Conservation (phyloP, 2,329 filamentous ascomycete genomes). For the Claviceps sp. region DNA sequence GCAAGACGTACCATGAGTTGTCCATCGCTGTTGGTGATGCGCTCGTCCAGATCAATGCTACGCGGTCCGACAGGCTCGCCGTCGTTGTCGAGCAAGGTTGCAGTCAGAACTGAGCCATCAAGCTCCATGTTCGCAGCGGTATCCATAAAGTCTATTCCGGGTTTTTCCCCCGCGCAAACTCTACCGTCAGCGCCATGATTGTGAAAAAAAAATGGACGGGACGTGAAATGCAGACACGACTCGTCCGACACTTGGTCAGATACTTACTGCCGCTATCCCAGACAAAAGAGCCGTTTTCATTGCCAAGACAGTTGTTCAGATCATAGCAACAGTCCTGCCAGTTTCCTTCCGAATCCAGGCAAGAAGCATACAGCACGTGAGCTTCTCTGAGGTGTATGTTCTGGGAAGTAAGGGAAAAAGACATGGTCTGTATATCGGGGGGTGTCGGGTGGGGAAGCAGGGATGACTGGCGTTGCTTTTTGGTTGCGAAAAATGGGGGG, state of each 20-base stretch:
- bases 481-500: not conserved
- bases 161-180: not conserved
- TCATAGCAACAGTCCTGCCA: slow-evolving; percentile 2
- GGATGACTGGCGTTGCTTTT: not conserved
- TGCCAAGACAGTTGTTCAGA: slow-evolving; percentile 7
- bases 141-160: not conserved
- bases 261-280: slow-evolving; percentile 8
- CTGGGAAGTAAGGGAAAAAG: slow-evolving; percentile 2
- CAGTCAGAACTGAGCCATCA: not conserved
- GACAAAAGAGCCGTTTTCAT: slow-evolving; percentile 8
- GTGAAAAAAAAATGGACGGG: not conserved
- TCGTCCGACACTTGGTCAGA: not conserved
- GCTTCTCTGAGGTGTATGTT: slow-evolving; percentile 3
- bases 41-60: slow-evolving; percentile 7
- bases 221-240: not conserved
- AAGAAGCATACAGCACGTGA: slow-evolving; percentile 7
- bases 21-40: slow-evolving; percentile 7
- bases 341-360: slow-evolving; percentile 1
- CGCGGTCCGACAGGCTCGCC: slow-evolving; percentile 5
- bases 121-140: slow-evolving; percentile 1
- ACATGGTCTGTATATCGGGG: not conserved
- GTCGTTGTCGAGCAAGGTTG: slow-evolving; percentile 1
- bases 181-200: not conserved
- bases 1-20: slow-evolving; percentile 4
- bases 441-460: not conserved